Percentiles rank a stretch among this genome's conserved stretches.
Evolutionary conservation across 139 green algal species (phyloP).

Genomic region (Nannochloris sp.): DNA sequence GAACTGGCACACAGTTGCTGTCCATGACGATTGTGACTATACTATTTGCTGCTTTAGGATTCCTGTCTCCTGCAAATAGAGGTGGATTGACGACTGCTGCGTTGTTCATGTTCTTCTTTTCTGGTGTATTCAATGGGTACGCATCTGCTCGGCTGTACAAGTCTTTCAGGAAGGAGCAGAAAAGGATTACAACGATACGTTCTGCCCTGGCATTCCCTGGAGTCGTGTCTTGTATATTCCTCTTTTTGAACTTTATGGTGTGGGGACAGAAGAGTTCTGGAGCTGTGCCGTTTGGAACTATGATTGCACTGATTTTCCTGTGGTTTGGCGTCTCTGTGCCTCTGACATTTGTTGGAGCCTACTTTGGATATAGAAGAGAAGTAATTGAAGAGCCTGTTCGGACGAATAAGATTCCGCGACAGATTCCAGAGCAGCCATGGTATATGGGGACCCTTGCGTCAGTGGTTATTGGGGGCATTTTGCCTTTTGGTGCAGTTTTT

Average conservation of each 20-base stretch:
- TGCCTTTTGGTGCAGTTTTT: constrained; percentile 98
- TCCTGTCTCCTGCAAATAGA: constrained; percentile 95
- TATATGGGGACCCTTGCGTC: constrained; percentile 92
- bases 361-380: constrained; percentile 91
- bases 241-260: constrained; percentile 87
- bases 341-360: constrained; percentile 89
- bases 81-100: constrained; percentile 96
- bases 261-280: constrained; percentile 88
- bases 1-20: constrained; percentile 91
- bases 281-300: constrained; percentile 90
- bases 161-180: constrained; percentile 50
- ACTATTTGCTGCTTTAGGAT: constrained; percentile 90
- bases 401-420: constrained; percentile 98
- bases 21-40: constrained; percentile 89
- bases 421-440: constrained; percentile 95
- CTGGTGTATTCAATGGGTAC: constrained; percentile 93
- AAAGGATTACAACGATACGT: constrained; percentile 84
- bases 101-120: constrained; percentile 96
- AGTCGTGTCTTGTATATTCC: constrained; percentile 84
- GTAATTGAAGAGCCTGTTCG: constrained; percentile 81
- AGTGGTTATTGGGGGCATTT: constrained; percentile 87
- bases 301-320: constrained; percentile 92
- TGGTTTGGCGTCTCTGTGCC: constrained; percentile 97
- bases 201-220: constrained; percentile 89
- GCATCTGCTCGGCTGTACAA: constrained; percentile 86